Percentiles rank a stretch among this genome's conserved stretches.
Evolutionary conservation across 2,329 filamentous ascomycete species (phyloP).

Genomic region (Fusarium proliferatum): DNA sequence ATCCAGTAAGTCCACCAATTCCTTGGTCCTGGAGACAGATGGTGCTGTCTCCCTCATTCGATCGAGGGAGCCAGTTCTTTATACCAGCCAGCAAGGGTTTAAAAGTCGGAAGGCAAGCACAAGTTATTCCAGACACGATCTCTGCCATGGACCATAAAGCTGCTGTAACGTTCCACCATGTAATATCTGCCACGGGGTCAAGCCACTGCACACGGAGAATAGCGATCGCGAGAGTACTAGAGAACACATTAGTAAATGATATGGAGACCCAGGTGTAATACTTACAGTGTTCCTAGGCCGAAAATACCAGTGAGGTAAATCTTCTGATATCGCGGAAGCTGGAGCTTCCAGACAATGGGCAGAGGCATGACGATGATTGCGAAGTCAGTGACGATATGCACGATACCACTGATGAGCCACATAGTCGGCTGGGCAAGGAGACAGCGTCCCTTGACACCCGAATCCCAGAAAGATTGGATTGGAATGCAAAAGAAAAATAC

Average conservation of each 20-base stretch:
- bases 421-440: neutral
- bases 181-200: constrained; percentile 1
- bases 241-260: fast-evolving
- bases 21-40: neutral
- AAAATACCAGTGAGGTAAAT: constrained; percentile 20
- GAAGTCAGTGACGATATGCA: constrained; percentile 30
- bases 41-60: neutral
- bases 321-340: constrained; percentile 19
- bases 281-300: constrained; percentile 31
- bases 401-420: constrained; percentile 22
- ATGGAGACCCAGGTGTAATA: fast-evolving
- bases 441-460: constrained; percentile 10
- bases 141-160: constrained; percentile 36
- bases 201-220: constrained; percentile 38
- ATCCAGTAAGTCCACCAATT: neutral
- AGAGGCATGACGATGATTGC: constrained; percentile 28
- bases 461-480: constrained; percentile 24
- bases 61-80: neutral
- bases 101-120: constrained; percentile 33
- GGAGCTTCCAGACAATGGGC: constrained; percentile 27
- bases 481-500: neutral
- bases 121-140: constrained; percentile 31
- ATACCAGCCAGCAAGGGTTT: neutral
- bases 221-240: constrained; percentile 20
- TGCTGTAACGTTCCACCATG: constrained; percentile 34